These are phyloP conservation scores for Carpinus viminea DNA, from an alignment of 306 rosid species.

Conservation along the genomic window DNA sequence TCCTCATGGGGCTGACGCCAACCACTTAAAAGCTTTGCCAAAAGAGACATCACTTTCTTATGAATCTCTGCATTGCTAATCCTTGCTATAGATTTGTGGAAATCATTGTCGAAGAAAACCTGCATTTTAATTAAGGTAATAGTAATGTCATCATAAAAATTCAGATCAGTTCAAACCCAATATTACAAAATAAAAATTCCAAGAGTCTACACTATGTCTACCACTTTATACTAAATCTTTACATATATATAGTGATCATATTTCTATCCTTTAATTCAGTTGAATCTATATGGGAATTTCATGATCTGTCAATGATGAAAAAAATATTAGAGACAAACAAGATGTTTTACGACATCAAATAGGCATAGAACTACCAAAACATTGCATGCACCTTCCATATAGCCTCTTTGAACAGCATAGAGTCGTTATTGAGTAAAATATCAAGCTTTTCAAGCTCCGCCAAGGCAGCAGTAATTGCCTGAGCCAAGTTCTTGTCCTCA, in stretches of 20 bases:
- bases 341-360: background rate
- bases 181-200: background rate
- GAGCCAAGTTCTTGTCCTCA: constrained; percentile 43
- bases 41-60: constrained; percentile 34
- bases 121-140: background rate
- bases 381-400: constrained; percentile 47
- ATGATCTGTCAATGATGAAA: too few species aligned
- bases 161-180: background rate
- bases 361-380: background rate
- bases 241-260: too few species aligned
- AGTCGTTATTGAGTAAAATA: constrained; percentile 26
- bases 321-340: background rate
- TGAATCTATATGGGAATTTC: too few species aligned
- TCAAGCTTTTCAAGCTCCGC: constrained; percentile 30
- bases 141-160: background rate
- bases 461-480: constrained; percentile 34
- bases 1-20: constrained; percentile 38
- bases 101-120: constrained; percentile 39
- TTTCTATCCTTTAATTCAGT: too few species aligned
- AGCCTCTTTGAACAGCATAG: constrained; percentile 38
- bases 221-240: too few species aligned
- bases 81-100: constrained; percentile 37
- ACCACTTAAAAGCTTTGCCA: constrained; percentile 52
- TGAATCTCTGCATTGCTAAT: constrained; percentile 27
- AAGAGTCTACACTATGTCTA: background rate